phyloP scores from a whole-genome alignment of 1,284 basidiomycete species.

The Ceratobasidium sp. region DNA sequence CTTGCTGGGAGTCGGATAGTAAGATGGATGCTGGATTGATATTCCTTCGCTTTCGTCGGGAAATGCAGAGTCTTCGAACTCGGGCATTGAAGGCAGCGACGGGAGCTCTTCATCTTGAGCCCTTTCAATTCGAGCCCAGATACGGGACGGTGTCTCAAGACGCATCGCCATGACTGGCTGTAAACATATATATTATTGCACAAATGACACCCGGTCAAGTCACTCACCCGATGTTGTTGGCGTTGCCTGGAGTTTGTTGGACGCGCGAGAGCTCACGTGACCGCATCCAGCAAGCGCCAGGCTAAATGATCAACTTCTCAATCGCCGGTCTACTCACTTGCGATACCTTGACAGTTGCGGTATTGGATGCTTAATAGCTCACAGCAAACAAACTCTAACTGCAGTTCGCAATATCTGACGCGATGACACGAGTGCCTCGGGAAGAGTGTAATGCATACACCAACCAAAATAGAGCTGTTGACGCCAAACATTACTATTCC shows the following conservation, averaged over 20 bases:
- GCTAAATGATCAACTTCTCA: background rate
- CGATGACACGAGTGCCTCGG: too few species aligned
- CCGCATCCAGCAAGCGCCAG: background rate
- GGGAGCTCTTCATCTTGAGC: slow-evolving; percentile 35
- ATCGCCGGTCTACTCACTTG: background rate
- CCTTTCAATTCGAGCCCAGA: slow-evolving; percentile 34
- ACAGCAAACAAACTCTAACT: too few species aligned
- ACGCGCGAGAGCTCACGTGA: slow-evolving; percentile 27
- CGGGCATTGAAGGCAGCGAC: slow-evolving; percentile 32
- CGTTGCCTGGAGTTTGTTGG: slow-evolving; percentile 20
- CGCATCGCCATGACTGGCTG: slow-evolving; percentile 26
- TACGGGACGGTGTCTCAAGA: slow-evolving; percentile 35
- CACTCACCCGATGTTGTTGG: slow-evolving; percentile 33
- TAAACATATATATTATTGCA: background rate
- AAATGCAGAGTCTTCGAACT: slow-evolving; percentile 30
- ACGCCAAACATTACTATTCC: too few species aligned
- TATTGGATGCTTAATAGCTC: too few species aligned
- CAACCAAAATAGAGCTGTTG: too few species aligned
- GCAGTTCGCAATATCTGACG: too few species aligned
- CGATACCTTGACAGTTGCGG: too few species aligned
- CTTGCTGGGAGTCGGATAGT: slow-evolving; percentile 30
- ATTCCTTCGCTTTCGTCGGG: slow-evolving; percentile 29
- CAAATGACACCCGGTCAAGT: background rate
- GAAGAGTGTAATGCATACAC: too few species aligned
- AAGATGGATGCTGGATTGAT: slow-evolving; percentile 25